Evolutionary conservation across 2,329 filamentous ascomycete species (phyloP), one percentile per base, ranked within the genome.

Genomic region (Neospermospora avenae): DNA sequence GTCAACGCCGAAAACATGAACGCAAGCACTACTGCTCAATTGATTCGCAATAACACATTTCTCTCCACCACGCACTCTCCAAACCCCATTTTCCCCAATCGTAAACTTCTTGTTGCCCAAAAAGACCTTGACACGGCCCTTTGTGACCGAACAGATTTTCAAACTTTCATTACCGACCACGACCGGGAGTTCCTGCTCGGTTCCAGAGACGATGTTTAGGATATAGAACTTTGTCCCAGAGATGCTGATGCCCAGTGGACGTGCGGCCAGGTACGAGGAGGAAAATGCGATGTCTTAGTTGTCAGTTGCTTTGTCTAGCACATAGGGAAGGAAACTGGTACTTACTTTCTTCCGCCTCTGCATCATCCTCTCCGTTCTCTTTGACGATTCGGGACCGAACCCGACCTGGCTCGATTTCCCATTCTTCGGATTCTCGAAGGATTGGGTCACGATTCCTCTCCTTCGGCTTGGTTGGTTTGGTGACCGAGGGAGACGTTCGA

Each of bases 251-350:
- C 62, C 62, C 3, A 46, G 37, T 3, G 55, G 58, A 4, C 53
- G 44, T 2, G 58, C 46, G 34, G 24, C 22, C 18, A 69, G 55
- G 35, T 69, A 67, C 4, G 54, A 18, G 4, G 65, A 39, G 10
- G 68, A 68, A 39, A 65, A 69, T 2, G 68, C 68, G 13, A 69
- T 45, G 7, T 68, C 68, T 69, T 41, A 55, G 13, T 18, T 25
- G 13, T 39, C 24, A 54, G 14, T 0, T 28, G 20, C 25, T 16
- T 34, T 11, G 13, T 14, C 28, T 6, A n/a, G 10, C 31, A 31
- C 31, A 6, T 13, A 22, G 42, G 14, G 11, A 25, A 6, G 14
- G 20, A 54, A 7, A 8, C 8, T 24, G 22, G 11, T 13, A 65
- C 62, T 58, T 62, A 69, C 68, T 69, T 41, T 69, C 66, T 31